These are phyloP conservation scores for Collybia sordida DNA, from an alignment of 768 basidiomycete genomes.

Conservation along the genomic window DNA sequence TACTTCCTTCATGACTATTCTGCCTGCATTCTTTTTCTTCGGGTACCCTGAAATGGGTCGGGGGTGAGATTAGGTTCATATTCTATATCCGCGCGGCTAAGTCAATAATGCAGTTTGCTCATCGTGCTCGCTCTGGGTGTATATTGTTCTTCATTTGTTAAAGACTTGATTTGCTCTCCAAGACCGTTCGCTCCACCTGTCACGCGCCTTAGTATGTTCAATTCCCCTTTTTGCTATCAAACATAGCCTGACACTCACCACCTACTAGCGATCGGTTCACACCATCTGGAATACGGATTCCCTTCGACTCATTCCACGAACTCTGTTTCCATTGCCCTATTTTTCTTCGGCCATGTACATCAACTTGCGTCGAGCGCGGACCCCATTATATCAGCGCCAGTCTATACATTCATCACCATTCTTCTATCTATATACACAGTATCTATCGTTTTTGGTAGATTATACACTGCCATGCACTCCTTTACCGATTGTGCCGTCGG, in stretches of 20 bases:
- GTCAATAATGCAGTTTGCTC: constrained; percentile 48
- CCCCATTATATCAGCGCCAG: constrained; percentile 41
- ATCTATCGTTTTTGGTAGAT: constrained; percentile 75
- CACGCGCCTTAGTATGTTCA: constrained; percentile 72
- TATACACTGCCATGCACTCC: constrained; percentile 90
- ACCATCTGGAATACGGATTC: constrained; percentile 92
- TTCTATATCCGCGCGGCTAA: not conserved
- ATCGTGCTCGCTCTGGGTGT: constrained; percentile 77
- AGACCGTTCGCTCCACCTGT: constrained; percentile 91
- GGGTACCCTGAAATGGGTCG: constrained; percentile 69
- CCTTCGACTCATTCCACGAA: constrained; percentile 96
- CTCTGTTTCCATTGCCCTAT: constrained; percentile 84
- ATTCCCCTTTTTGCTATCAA: not conserved
- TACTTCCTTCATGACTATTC: constrained; percentile 89
- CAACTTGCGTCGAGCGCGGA: constrained; percentile 40
- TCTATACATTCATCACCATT: constrained; percentile 41
- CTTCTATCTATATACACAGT: constrained; percentile 58
- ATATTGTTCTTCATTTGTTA: constrained; percentile 83
- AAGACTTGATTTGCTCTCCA: constrained; percentile 89
- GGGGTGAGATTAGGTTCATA: constrained; percentile 51
- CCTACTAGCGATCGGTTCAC: constrained; percentile 64
- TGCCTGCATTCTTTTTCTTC: constrained; percentile 90
- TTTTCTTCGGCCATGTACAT: constrained; percentile 62
- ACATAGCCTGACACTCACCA: not conserved
- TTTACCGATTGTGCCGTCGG: constrained; percentile 74